Base-by-base conservation (phyloP, 83 land plant species). In the Picea abies region DNA sequence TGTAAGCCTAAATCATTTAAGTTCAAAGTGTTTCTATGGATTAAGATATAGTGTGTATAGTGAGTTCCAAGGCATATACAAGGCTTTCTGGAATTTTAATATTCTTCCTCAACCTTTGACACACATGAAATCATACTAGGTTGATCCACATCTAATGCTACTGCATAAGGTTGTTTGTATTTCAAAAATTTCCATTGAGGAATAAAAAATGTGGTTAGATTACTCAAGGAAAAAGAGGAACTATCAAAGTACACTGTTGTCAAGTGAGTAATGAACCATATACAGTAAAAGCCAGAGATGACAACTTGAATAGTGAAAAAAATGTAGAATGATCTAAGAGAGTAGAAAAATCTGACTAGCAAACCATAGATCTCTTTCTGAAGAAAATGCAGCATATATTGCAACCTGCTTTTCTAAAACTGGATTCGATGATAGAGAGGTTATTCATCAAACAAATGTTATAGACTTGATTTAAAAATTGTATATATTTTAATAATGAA, bases 1-100 rank as follows among this genome's bases (percentile, higher is more conserved):
- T 79, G 99, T 97, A 92, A 81, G 87, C 78, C 77, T 79, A 8
- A 79, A 52, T 52, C 56, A 52, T 52, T 52, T 73, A 44, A 44
- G n/a, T n/a, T 41, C 22, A 23, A 16, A 7, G 23, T 29, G 22
- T 60, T 41, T 41, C 4, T 60, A 68, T 39, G 56, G 66, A 58
- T 47, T 52, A 8, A 41, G 3, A 71, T 20, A 39, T 41, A 22
- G 4, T 39, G 8, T 73, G 0, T n/a, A 11, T 44, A 73, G 58
- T 44, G 56, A 20, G 15, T 39, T 69, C 47, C 41, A 73, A 52
- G 47, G 47, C 41, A 10, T 73, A 17, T 8, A n/a, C n/a, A 39
- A n/a, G 56, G 0, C 47, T 44, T 23, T n/a, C 41, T 73, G 3
- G 47, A 44, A 17, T 73, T 73, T 47, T 16, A 73, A 44, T 73